phyloP scores from a whole-genome alignment of 176 grass and related monocot species.

The Sorghum bicolor region DNA sequence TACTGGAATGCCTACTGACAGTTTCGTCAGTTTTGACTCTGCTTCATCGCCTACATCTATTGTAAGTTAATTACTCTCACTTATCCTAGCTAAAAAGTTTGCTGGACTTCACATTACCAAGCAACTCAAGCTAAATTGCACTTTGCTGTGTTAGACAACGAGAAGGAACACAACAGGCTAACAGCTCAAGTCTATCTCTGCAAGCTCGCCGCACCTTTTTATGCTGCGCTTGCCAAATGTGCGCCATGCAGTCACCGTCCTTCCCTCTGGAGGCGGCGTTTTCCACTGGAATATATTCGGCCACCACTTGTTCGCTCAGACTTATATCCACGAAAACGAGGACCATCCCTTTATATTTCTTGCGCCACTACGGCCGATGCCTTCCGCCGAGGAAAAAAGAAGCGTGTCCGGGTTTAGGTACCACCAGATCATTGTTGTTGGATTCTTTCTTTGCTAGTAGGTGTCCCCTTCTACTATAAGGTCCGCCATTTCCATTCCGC shows the following conservation, averaged over 20 bases:
- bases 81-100: too few relatives aligned
- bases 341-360: conserved; percentile 41
- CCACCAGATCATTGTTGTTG: conserved; percentile 37
- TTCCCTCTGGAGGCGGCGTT: background rate
- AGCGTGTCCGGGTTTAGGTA: conserved; percentile 21
- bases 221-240: conserved; percentile 20
- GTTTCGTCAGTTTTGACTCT: background rate
- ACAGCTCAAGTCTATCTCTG: background rate
- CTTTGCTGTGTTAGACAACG: background rate
- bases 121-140: background rate
- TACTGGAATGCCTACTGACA: background rate
- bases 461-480: conserved; percentile 28
- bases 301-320: conserved; percentile 37
- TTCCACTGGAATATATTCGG: conserved; percentile 48
- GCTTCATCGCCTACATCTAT: background rate
- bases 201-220: background rate
- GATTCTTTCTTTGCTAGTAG: conserved; percentile 33
- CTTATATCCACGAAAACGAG: conserved; percentile 46
- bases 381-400: conserved; percentile 30
- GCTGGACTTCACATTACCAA: background rate
- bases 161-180: background rate
- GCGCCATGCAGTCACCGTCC: background rate
- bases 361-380: conserved; percentile 32
- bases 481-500: conserved; percentile 3
- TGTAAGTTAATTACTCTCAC: too few relatives aligned